These are phyloP conservation scores for Rugonectria rugulosa DNA, from an alignment of 2,329 filamentous ascomycete genomes.

Conservation along the genomic window DNA sequence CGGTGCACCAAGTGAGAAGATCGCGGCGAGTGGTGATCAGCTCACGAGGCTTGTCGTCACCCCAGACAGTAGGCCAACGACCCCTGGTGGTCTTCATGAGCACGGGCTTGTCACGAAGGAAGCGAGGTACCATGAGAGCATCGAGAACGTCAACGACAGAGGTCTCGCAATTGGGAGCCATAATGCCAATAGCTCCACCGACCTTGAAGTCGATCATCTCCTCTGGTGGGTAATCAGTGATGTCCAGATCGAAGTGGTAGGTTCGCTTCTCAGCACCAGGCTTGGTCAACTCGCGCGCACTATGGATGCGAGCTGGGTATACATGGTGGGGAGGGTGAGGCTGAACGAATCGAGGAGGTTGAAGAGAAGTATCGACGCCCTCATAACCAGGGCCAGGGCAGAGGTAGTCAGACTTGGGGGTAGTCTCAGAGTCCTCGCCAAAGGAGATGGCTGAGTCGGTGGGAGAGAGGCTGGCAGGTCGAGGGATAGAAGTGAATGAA, in stretches of 20 bases:
- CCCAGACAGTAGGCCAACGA: slow-evolving; percentile 98
- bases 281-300: slow-evolving; percentile 85
- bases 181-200: slow-evolving; percentile 92
- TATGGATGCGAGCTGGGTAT: slow-evolving; percentile 86
- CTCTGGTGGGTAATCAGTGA: slow-evolving; percentile 91
- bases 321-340: slow-evolving; percentile 94
- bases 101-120: slow-evolving; percentile 84
- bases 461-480: slow-evolving; percentile 43
- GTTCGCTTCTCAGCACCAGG: slow-evolving; percentile 94
- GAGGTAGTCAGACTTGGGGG: slow-evolving; percentile 27
- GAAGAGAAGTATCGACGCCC: slow-evolving; percentile 64
- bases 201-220: slow-evolving; percentile 92
- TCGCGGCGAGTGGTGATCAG: slow-evolving; percentile 90
- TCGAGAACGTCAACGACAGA: slow-evolving; percentile 87
- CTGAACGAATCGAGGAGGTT: slow-evolving; percentile 89
- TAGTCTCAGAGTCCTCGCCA: slow-evolving; percentile 43
- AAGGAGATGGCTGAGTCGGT: slow-evolving; percentile 59
- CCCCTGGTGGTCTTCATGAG: slow-evolving; percentile 80
- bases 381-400: slow-evolving; percentile 47
- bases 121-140: slow-evolving; percentile 79
- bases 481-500: slow-evolving; percentile 68
- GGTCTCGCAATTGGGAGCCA: slow-evolving; percentile 81
- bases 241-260: slow-evolving; percentile 96
- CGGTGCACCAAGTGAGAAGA: slow-evolving; percentile 93
- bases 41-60: slow-evolving; percentile 83